These are phyloP conservation scores for Mrakia frigida DNA, from an alignment of 768 basidiomycete genomes.

Conservation along the genomic window DNA sequence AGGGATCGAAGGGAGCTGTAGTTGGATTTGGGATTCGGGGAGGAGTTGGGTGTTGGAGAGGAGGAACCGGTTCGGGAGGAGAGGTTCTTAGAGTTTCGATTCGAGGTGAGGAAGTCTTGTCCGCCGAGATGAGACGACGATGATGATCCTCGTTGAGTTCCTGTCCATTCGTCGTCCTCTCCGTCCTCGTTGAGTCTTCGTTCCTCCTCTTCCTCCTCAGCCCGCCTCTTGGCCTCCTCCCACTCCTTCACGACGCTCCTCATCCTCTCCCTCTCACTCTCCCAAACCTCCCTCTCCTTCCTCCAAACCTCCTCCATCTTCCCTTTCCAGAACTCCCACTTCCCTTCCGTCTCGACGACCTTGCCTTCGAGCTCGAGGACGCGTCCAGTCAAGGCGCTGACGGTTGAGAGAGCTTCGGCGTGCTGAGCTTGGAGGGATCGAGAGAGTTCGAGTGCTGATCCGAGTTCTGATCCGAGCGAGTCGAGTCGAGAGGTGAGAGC, in stretches of 20 bases:
- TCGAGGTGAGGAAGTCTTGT: not conserved
- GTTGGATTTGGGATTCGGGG: slow-evolving; percentile 9
- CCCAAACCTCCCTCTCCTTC: slow-evolving; percentile 73
- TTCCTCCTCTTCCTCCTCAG: slow-evolving; percentile 45
- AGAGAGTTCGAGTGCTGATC: slow-evolving; percentile 67
- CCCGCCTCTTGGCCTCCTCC: slow-evolving; percentile 53
- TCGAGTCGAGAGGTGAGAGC: slow-evolving; percentile 62
- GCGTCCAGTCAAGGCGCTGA: slow-evolving; percentile 40
- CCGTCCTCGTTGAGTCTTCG: slow-evolving; percentile 40
- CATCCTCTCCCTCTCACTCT: slow-evolving; percentile 68
- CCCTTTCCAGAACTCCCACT: slow-evolving; percentile 64
- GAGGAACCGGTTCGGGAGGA: not conserved
- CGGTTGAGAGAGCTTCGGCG: slow-evolving; percentile 57
- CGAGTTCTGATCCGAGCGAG: slow-evolving; percentile 63
- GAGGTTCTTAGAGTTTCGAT: not conserved
- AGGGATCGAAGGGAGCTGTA: slow-evolving; percentile 25
- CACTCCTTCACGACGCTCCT: slow-evolving; percentile 70
- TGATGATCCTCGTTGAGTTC: not conserved
- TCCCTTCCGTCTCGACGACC: slow-evolving; percentile 43
- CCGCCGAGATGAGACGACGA: not conserved
- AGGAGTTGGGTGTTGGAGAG: slow-evolving; percentile 22
- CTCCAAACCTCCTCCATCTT: slow-evolving; percentile 74
- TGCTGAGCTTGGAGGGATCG: slow-evolving; percentile 72
- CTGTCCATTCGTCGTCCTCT: slow-evolving; percentile 20
- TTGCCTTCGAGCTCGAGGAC: slow-evolving; percentile 41